Base-by-base conservation (phyloP, 108 stramenopile species). In the Skeletonema costatum region DNA sequence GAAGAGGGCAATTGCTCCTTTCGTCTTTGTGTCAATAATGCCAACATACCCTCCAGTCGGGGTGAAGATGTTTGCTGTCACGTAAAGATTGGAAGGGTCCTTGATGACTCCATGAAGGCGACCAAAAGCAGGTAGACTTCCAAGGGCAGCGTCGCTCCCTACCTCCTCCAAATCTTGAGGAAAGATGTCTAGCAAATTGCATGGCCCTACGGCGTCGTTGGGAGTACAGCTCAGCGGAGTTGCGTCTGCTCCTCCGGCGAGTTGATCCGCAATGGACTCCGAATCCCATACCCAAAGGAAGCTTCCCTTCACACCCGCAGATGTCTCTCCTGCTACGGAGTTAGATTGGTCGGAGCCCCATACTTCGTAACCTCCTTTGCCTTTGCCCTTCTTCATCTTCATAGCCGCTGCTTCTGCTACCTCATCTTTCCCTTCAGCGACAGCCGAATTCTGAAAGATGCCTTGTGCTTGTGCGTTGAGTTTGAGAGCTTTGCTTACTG, bases 331-430 rank as follows among this genome's bases (percentile, higher is more conserved):
- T 25, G 66, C 32, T 4, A 79, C 73, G 12, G 75, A 71, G 42
- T 76, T 81, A 4, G 80, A 81, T 66, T 81, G 80, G 63, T 81
- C 80, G 3, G 75, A 70, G 9, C 60, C 80, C 80, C 80, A 81
- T 13, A 76, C 60, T 60, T 81, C 80, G 30, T 81, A 81, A 2
- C 14, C 14, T 44, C 42, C 42, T 16, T 44, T 44, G 42, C 42
- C 42, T 14, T 44, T 44, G 5, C 35, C 6, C 35, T 6, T 36
- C 35, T 6, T 6, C 5, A 5, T 36, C 1, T 36, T 36, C 35
- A 6, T 36, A 36, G 35, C 35, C 35, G 6, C 6, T 36, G 4
- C 35, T 6, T 25, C 25, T 25, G 25, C 25, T 25, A 25, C 25
- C 25, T 25, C 25, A 0, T 25, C 25, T 25, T 25, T 25, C 25